Evolutionary conservation across 2,329 filamentous ascomycete species (phyloP), one percentile per base, ranked within the genome.

Genomic region (Aureobasidium sp.): DNA sequence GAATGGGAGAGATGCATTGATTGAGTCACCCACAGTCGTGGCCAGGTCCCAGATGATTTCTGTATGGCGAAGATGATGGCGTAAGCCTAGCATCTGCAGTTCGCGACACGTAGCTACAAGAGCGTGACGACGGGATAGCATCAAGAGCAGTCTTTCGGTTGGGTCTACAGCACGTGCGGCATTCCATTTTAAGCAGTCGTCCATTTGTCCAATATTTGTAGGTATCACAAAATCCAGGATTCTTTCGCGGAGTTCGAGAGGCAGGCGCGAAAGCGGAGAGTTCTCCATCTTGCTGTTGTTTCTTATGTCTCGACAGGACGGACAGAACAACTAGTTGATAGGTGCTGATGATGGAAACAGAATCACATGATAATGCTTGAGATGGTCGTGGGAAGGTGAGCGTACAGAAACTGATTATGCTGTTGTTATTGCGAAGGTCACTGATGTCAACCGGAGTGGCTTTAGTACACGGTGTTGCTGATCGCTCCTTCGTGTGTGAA

Each of bases 181-280:
- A 9, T 23, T 31, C n/a, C 20, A 11, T 25, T 38, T n/a, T 10
- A 18, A 4, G 42, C 29, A 48, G 16, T 36, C 31, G 23, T 36
- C 16, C 18, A 27, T 59, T 4, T 47, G 27, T 25, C 42, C 13
- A 42, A 47, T 23, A 9, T 48, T 27, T 8, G 8, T 27, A 13
- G 42, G n/a, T 13, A 48, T 48, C 27, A 40, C n/a, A 13, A 50
- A 50, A 33, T 40, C 25, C 10, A 61, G 8, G 45, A 61, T 50
- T 23, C 40, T 43, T 61, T 61, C 58, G 23, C n/a, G 58, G 43
- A 61, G 43, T 16, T 61, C 58, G 13, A 61, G 16, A 8, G 43
- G 58, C 16, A 61, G 31, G 23, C 58, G 43, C 10, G 45, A 43
- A 6, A 61, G 33, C 2, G 45, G n/a, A 9, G 58, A 61, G 27